These are phyloP conservation scores for Penicillium sp. DNA, from an alignment of 2,329 filamentous ascomycete genomes.

Conservation along the genomic window DNA sequence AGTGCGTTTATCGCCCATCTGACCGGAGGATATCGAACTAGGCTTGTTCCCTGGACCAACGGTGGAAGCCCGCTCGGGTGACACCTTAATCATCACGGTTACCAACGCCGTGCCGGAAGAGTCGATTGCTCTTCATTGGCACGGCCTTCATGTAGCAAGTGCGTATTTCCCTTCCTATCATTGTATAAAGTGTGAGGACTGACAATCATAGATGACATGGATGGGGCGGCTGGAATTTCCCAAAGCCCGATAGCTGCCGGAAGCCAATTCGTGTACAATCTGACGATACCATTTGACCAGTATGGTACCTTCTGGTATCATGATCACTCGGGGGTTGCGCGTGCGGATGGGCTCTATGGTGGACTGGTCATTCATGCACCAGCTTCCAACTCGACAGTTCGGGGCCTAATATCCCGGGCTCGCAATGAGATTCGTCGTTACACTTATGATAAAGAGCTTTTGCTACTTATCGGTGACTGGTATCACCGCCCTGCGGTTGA, in stretches of 20 bases:
- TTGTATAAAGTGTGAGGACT: neutral
- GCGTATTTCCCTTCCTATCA: neutral
- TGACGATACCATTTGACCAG: constrained; percentile 40
- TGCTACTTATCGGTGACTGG: constrained; percentile 51
- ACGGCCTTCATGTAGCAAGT: constrained; percentile 46
- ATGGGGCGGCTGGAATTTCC: constrained; percentile 63
- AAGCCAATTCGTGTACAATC: constrained; percentile 42
- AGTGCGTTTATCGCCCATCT: neutral
- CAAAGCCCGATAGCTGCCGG: constrained; percentile 66
- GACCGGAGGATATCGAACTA: constrained; percentile 14
- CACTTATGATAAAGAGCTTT: constrained; percentile 40
- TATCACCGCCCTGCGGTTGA: constrained; percentile 45
- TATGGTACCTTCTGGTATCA: constrained; percentile 51
- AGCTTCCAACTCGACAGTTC: constrained; percentile 20
- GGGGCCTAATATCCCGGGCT: constrained; percentile 12
- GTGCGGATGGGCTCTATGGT: constrained; percentile 49
- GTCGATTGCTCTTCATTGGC: constrained; percentile 47
- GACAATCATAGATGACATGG: constrained; percentile 50
- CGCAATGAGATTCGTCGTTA: constrained; percentile 12
- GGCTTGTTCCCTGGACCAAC: constrained; percentile 49
- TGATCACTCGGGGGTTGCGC: constrained; percentile 44
- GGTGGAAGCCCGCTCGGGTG: constrained; percentile 48
- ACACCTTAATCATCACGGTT: constrained; percentile 45
- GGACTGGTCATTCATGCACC: constrained; percentile 48
- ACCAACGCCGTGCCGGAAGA: constrained; percentile 42